Evolutionary conservation across 1,284 basidiomycete species (phyloP), one percentile per base, ranked within the genome.

Genomic region (Rhodotorula sp.): DNA sequence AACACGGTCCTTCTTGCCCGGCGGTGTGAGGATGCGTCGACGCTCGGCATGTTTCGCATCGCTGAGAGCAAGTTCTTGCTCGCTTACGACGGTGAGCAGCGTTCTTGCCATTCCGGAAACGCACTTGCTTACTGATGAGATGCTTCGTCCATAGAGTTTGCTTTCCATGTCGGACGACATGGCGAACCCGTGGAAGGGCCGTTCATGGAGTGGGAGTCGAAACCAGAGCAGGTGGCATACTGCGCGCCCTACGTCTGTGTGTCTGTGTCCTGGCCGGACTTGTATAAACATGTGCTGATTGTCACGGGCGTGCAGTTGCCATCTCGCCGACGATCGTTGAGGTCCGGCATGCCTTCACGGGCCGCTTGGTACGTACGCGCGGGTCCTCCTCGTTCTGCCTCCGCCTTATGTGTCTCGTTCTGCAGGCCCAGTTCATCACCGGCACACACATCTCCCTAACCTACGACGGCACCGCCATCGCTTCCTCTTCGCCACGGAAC

Each of bases 141-240:
- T 7, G n/a, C 49, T 27, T 15, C 20, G 30, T 3, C 24, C 20
- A 29, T 74, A 94, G 92, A 92, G 79, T 95, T 97, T 75, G 94
- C 94, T 15, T 84, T 95, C 67, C 94, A 91, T 77, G 90, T 92
- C 51, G 88, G 91, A 79, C 89, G 91, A 59, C 90, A 94, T 72
- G 93, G 94, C 47, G 70, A 72, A 46, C 71, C 71, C 2, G 63
- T 68, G 32, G 64, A 58, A 32, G 71, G 68, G 1, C 62, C 66
- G 11, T 52, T 66, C 27, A 91, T 97, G 77, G 94, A 97, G 79
- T 98, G 94, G 94, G 94, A 98, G 81, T 92, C 92, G 19, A 90
- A 87, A 3, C 91, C 91, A 1, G 90, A 93, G 77, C 87, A 87
- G 53, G 91, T 94, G 34, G 92, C 91, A 0, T 89, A 91, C 82